These are phyloP conservation scores for Pseudocercospora fijiensis DNA, from an alignment of 2,329 filamentous ascomycete genomes.

Conservation along the genomic window DNA sequence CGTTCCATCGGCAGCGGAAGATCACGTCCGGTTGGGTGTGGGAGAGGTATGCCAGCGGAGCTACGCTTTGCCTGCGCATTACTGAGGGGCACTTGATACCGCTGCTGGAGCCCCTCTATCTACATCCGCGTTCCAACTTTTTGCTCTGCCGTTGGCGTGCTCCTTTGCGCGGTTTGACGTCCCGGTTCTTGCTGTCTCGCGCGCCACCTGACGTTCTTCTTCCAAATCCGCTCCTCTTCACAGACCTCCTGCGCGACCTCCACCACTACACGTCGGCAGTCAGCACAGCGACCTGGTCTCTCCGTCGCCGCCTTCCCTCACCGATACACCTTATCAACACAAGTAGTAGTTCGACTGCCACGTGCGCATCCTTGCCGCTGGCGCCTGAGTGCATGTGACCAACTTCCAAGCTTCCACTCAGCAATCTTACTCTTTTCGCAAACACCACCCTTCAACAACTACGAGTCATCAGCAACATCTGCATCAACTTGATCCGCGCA, in stretches of 20 bases:
- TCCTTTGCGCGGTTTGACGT: constrained; percentile 10
- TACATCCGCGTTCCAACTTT: constrained; percentile 10
- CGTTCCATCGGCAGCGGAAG: constrained; percentile 20
- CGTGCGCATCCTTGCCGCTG: constrained; percentile 18
- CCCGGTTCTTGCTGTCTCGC: constrained; percentile 9
- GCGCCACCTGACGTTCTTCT: constrained; percentile 1
- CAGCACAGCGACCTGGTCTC: neutral
- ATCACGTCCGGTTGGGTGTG: constrained; percentile 22
- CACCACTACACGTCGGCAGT: constrained; percentile 3
- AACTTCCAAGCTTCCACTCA: constrained; percentile 14
- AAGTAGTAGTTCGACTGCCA: constrained; percentile 17
- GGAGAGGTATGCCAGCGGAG: constrained; percentile 5
- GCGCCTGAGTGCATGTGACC: constrained; percentile 22
- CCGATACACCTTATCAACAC: constrained; percentile 8
- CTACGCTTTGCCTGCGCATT: constrained; percentile 1
- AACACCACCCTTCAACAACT: constrained; percentile 14
- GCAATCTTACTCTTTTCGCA: constrained; percentile 18
- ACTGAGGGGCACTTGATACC: constrained; percentile 15
- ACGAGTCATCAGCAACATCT: constrained; percentile 17
- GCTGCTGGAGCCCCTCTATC: constrained; percentile 14
- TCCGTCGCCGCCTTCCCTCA: neutral
- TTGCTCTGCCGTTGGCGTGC: constrained; percentile 6
- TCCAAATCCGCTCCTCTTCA: constrained; percentile 2
- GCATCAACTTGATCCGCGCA: constrained; percentile 13
- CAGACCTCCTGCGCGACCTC: neutral